These are phyloP conservation scores for Murraya koenigii DNA, from an alignment of 345 rosid genomes.

Conservation along the genomic window DNA sequence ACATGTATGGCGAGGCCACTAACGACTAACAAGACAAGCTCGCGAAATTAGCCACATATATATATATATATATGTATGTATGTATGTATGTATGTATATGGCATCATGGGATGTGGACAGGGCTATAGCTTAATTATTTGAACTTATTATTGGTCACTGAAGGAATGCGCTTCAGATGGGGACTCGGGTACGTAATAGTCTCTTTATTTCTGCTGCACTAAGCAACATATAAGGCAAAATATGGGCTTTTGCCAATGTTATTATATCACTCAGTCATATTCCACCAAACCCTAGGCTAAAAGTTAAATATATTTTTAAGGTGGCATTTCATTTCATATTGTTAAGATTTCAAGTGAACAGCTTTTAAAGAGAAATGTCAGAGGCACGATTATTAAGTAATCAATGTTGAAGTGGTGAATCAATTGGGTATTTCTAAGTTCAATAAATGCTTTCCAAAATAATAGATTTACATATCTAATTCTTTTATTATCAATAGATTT, in stretches of 20 bases:
- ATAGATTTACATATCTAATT: too few species aligned
- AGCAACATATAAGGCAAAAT: too few species aligned
- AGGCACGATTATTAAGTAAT: too few species aligned
- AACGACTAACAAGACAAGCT: neutral
- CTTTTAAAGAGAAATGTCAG: too few species aligned
- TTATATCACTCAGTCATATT: neutral
- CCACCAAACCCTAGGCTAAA: neutral
- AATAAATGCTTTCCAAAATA: too few species aligned
- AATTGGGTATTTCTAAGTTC: too few species aligned
- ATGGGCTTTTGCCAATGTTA: neutral
- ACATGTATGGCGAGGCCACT: neutral
- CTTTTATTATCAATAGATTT: too few species aligned
- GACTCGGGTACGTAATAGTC: neutral
- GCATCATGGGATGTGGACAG: slow-evolving; percentile 1
- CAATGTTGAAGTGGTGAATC: too few species aligned
- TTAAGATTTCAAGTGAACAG: too few species aligned
- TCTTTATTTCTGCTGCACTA: too few species aligned
- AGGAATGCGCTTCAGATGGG: neutral
- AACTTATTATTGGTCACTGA: neutral
- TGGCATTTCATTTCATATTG: too few species aligned
- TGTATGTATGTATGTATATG: neutral
- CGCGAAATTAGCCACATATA: neutral
- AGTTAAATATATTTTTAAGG: neutral
- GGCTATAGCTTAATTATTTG: neutral
- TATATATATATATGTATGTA: neutral